A percentile compares a stretch with the other conserved stretches of the same genome.
These are phyloP conservation scores for Dryadomyces quercivorus DNA, from an alignment of 2,329 filamentous ascomycete genomes.

Conservation along the genomic window DNA sequence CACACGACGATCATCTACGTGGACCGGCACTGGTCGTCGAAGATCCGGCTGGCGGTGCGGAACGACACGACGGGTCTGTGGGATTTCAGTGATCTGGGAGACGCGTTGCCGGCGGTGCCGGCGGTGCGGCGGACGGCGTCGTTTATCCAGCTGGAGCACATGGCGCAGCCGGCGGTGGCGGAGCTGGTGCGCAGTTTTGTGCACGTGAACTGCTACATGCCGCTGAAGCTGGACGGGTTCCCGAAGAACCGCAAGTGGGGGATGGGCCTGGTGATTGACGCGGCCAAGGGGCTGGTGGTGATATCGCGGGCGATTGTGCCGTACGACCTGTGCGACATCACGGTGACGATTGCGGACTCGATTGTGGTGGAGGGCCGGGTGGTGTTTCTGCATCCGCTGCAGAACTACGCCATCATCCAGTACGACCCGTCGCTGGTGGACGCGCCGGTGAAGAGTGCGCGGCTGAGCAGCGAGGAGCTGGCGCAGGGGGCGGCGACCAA, in stretches of 20 bases:
- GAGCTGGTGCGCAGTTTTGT: slow-evolving; percentile 93
- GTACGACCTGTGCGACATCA: slow-evolving; percentile 93
- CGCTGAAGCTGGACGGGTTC: slow-evolving; percentile 94
- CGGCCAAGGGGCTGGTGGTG: slow-evolving; percentile 86
- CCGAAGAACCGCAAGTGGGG: slow-evolving; percentile 89
- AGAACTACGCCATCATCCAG: slow-evolving; percentile 92
- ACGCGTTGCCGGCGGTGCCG: slow-evolving; percentile 62
- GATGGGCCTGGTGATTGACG: slow-evolving; percentile 94
- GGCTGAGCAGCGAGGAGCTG: slow-evolving; percentile 67
- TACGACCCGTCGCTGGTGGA: slow-evolving; percentile 92
- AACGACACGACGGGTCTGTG: slow-evolving; percentile 86
- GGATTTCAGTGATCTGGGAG: slow-evolving; percentile 83
- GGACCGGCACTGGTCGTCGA: slow-evolving; percentile 89
- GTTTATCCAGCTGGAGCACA: slow-evolving; percentile 85
- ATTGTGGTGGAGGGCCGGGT: slow-evolving; percentile 91
- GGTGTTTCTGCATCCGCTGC: slow-evolving; percentile 87
- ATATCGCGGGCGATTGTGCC: slow-evolving; percentile 91
- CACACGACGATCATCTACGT: slow-evolving; percentile 88
- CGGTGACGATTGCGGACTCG: slow-evolving; percentile 90
- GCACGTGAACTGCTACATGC: slow-evolving; percentile 83
- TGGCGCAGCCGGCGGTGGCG: slow-evolving; percentile 79
- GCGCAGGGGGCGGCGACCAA: slow-evolving; percentile 90
- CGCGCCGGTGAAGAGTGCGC: slow-evolving; percentile 82
- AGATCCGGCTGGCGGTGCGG: slow-evolving; percentile 84
- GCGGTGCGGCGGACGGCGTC: slow-evolving; percentile 67